A percentile compares a stretch with the other conserved stretches of the same genome.
Conservation (phyloP, 148 eudicot species). For the Diospyros lotus region DNA sequence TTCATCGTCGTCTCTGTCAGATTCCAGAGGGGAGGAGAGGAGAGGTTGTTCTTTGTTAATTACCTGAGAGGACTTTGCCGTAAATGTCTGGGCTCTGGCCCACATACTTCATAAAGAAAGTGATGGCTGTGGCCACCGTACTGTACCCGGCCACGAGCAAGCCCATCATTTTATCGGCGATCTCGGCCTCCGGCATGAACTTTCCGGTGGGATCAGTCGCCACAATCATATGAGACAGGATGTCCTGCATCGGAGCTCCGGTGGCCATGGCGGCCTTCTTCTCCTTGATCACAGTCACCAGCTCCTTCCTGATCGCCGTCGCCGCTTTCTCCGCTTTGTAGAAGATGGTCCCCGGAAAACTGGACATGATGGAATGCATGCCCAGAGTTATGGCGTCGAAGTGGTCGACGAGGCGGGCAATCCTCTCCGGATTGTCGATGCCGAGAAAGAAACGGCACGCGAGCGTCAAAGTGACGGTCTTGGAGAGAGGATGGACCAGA, state of each 20-base stretch:
- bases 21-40: not conserved
- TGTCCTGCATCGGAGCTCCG: constrained; percentile 13
- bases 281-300: constrained; percentile 12
- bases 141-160: constrained; percentile 8
- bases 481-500: not conserved
- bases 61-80: constrained; percentile 8
- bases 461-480: constrained; percentile 37
- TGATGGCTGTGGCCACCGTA: constrained; percentile 11
- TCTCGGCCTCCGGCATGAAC: constrained; percentile 13
- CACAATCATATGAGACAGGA: constrained; percentile 12
- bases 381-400: constrained; percentile 15
- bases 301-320: constrained; percentile 11
- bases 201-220: not conserved
- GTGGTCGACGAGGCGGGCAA: constrained; percentile 16
- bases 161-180: constrained; percentile 17
- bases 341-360: constrained; percentile 14
- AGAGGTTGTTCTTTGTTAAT: not conserved
- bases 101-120: constrained; percentile 16
- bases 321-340: constrained; percentile 15
- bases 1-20: too few relatives aligned
- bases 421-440: constrained; percentile 25
- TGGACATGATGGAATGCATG: constrained; percentile 14
- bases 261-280: constrained; percentile 14
- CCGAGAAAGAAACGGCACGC: constrained; percentile 39
- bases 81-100: constrained; percentile 12